These are phyloP conservation scores for Pseudisothecium myosuroides DNA, from an alignment of 225 moss, liverwort and hornwort species.

Conservation along the genomic window DNA sequence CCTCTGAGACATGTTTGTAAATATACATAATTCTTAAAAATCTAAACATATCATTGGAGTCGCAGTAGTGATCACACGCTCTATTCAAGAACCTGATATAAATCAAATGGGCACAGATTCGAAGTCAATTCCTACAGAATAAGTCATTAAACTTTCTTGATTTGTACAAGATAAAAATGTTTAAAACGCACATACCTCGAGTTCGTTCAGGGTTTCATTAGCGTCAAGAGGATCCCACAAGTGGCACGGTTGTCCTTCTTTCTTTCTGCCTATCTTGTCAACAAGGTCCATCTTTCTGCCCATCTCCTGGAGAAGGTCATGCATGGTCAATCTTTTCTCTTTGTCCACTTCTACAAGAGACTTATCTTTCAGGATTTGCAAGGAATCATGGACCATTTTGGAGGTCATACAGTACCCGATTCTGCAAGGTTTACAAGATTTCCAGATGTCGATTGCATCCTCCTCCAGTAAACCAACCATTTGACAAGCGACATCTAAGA, in stretches of 20 bases:
- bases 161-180: background rate
- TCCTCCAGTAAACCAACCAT: slow-evolving; percentile 1
- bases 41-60: background rate
- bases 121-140: background rate
- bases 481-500: slow-evolving; percentile 20
- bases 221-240: background rate
- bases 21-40: background rate
- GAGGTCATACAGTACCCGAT: background rate
- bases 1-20: background rate
- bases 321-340: background rate
- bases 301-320: slow-evolving; percentile 20
- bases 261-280: background rate
- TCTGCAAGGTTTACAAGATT: background rate
- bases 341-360: slow-evolving; percentile 1
- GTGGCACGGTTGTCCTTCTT: background rate
- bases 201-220: background rate
- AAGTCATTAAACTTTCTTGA: background rate
- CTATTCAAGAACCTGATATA: background rate
- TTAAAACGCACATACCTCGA: background rate
- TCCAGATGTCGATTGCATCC: slow-evolving; percentile 21
- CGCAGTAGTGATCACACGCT: background rate
- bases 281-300: background rate
- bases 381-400: background rate
- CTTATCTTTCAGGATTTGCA: background rate
- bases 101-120: background rate